A percentile compares a stretch with the other conserved stretches of the same genome.
Conservation (phyloP, 2,329 filamentous ascomycete genomes). For the Hypoxylon sp. region DNA sequence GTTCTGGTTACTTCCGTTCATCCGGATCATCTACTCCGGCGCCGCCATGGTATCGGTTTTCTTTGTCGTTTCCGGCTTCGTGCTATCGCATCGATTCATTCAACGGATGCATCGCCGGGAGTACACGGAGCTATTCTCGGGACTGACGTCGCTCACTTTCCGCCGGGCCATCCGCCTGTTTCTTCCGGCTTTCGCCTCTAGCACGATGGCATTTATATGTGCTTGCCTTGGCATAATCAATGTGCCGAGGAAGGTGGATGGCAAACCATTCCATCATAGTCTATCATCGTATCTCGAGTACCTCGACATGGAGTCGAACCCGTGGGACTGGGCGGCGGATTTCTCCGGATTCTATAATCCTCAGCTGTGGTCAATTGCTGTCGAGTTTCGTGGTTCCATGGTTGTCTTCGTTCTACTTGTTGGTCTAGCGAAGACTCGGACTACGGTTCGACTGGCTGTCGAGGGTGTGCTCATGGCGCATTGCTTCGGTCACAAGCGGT, state of each 20-base stretch:
- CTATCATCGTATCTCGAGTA: constrained; percentile 50
- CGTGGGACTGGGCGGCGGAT: constrained; percentile 51
- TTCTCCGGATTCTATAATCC: constrained; percentile 54
- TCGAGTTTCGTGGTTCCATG: constrained; percentile 56
- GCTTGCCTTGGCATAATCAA: constrained; percentile 49
- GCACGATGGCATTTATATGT: constrained; percentile 55
- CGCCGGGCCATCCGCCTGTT: constrained; percentile 59
- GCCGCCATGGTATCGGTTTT: constrained; percentile 60
- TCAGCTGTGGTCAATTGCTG: constrained; percentile 56
- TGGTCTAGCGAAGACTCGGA: constrained; percentile 50
- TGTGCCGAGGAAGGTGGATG: constrained; percentile 48
- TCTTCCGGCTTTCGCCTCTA: constrained; percentile 58
- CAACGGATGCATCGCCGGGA: constrained; percentile 53
- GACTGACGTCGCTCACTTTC: constrained; percentile 59
- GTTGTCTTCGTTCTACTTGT: constrained; percentile 54
- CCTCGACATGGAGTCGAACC: constrained; percentile 52
- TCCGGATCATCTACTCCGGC: constrained; percentile 57
- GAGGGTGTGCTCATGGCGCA: constrained; percentile 47
- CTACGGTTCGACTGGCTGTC: constrained; percentile 49
- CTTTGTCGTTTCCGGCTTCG: constrained; percentile 61
- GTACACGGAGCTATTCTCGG: constrained; percentile 50
- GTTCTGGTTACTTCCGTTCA: constrained; percentile 56
- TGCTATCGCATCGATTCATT: constrained; percentile 58
- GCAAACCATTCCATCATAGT: constrained; percentile 49
- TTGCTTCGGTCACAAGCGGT: constrained; percentile 51